Evolutionary conservation across 2,329 filamentous ascomycete genomes (phyloP), one percentile per base, ranked within the genome.

Genomic region (Fusarium kyushuense): DNA sequence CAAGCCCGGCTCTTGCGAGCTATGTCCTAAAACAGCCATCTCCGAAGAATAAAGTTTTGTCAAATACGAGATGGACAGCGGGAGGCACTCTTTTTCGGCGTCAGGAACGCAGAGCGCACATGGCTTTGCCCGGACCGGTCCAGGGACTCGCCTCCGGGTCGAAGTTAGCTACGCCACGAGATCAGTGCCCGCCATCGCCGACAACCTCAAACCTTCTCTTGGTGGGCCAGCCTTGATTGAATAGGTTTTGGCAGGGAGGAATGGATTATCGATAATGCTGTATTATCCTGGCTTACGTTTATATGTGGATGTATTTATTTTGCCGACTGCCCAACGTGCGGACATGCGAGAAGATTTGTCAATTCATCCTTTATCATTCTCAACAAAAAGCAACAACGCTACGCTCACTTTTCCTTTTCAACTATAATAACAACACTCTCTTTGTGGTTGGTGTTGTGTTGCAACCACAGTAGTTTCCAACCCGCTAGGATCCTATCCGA

Each of bases 171-270:
- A 38, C 55, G 56, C 65, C 54, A 57, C 51, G 40, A 30, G 49
- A 35, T 57, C 46, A 42, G 53, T 48, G 48, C 35, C 41, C 35
- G 36, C 53, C 56, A 53, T 58, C 58, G 43, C 57, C 42, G 55
- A 52, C 27, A 19, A 52, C 55, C 63, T 71, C 62, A 65, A 36
- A 61, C 55, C 64, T 72, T 68, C 19, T 27, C 43, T 41, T 10
- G 29, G 58, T 67, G 65, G 71, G 52, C 33, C 48, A 53, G 42
- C 29, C 48, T 49, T 16, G 38, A 46, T 54, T 42, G 21, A 32
- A 32, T 23, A 56, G 53, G 41, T 45, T 45, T 59, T 61, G 54
- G 42, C 47, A 55, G 58, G 30, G 30, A 57, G 19, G 25, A 29
- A 48, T 16, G 19, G 23, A 29, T 13, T 46, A 48, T 38, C 59